Evolutionary conservation across 2,329 filamentous ascomycete species (phyloP), one percentile per base, ranked within the genome.

Genomic region (Colletotrichum godetiae): DNA sequence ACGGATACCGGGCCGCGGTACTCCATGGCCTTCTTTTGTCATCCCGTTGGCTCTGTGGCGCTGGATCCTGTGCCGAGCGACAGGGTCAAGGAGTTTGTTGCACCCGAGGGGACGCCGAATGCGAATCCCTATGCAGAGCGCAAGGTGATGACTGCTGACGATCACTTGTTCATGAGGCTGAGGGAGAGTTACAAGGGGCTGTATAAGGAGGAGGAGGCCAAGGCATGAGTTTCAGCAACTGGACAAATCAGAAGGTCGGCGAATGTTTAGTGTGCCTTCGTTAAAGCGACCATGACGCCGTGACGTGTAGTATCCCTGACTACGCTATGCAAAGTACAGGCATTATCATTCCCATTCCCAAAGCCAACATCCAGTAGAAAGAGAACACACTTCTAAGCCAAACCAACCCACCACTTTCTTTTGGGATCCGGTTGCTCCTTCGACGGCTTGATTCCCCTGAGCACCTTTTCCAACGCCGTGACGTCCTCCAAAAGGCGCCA

Each of bases 11-110:
- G 87, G 31, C 85, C 89, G 73, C 83, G 92, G 60, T 93, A 93
- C 78, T 91, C 89, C 11, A 91, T 93, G 75, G 92, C 89, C 7
- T 93, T 89, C 81, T 93, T 93, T 82, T 92, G 90, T 75, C 92
- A 93, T 78, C 92, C 92, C 1, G 86, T 88, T 5, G 84, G 88
- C 8, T 81, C 83, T 1, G 87, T 86, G 10, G 80, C 85, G 55
- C 81, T 93, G 62, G 86, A 86, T 60, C 82, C 89, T 1, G 90
- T 93, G 58, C 91, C 91, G 10, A 93, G 91, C 78, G 84, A 88
- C 74, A 82, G 87, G 59, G 90, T 93, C 4, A 82, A 78, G 76
- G 81, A 78, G 66, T 86, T 84, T 66, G 80, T 80, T 42, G 83
- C 81, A 53, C 77, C 78, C 0, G 79, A 78, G 24, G 80, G 77